phyloP scores from a whole-genome alignment of 2,329 filamentous ascomycete genomes.

The Leptographium wingfieldii region DNA sequence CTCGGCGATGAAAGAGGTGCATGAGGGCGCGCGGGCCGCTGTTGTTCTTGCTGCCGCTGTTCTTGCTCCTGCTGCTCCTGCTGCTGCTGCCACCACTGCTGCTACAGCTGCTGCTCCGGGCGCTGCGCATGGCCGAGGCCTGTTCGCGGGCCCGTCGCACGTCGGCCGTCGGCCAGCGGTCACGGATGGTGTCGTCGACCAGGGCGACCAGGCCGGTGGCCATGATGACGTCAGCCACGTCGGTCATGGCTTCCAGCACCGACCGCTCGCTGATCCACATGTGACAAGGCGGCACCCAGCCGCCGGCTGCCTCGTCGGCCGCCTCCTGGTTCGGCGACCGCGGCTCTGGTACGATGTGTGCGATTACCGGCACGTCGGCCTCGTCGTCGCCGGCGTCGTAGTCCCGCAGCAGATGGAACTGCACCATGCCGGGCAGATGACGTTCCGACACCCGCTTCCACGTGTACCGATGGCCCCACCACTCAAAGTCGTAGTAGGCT shows the following conservation, averaged over 20 bases:
- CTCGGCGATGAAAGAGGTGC: background rate
- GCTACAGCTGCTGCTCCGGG: background rate
- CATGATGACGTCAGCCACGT: conserved; percentile 80
- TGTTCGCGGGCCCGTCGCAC: conserved; percentile 6
- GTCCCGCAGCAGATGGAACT: conserved; percentile 67
- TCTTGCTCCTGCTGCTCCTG: background rate
- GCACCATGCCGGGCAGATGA: conserved; percentile 50
- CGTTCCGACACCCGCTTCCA: conserved; percentile 68
- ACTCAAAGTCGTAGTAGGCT: conserved; percentile 69
- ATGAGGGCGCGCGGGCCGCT: background rate
- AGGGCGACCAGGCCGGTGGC: conserved; percentile 81
- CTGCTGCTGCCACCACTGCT: background rate
- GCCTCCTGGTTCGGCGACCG: conserved; percentile 56
- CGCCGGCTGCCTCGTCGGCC: conserved; percentile 65
- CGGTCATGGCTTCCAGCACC: conserved; percentile 56
- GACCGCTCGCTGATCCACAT: conserved; percentile 76
- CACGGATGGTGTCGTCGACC: conserved; percentile 83
- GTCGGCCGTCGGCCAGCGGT: conserved; percentile 43
- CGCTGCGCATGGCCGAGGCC: background rate
- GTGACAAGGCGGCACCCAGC: conserved; percentile 81
- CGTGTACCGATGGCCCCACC: conserved; percentile 77
- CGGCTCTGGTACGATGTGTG: conserved; percentile 74
- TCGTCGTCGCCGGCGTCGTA: conserved; percentile 23
- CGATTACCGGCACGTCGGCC: conserved; percentile 29
- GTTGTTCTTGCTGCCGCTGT: background rate